Percentiles rank a stretch among this genome's conserved stretches.
Conservation (phyloP, 2,329 filamentous ascomycete species). For the Fusarium virguliforme region DNA sequence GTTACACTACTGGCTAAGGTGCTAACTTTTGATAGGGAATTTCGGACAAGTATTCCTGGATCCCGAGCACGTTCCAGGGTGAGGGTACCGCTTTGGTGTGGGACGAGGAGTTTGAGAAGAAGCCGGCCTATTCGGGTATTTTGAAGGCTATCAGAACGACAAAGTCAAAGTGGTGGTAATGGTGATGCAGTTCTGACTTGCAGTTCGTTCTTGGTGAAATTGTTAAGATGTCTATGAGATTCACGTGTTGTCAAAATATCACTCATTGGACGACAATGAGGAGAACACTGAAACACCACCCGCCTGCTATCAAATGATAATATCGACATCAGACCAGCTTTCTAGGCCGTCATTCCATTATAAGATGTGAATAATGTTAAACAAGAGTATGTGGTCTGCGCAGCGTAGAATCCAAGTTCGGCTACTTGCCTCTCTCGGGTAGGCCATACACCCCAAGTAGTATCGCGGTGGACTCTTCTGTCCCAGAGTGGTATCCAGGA, state of each 20-base stretch:
- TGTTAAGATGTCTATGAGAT: too few species aligned
- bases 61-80: conserved; percentile 44
- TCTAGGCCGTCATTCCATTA: too few species aligned
- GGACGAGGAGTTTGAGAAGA: conserved; percentile 34
- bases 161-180: not conserved
- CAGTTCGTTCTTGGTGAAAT: too few species aligned
- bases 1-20: not conserved
- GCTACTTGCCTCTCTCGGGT: not conserved
- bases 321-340: too few species aligned
- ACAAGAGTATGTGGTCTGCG: fast-evolving
- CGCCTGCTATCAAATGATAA: not conserved
- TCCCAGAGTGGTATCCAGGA: not conserved
- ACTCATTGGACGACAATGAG: too few species aligned
- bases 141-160: conserved; percentile 17
- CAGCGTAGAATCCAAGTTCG: too few species aligned
- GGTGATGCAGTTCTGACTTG: too few species aligned
- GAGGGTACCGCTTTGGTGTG: conserved; percentile 42
- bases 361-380: not conserved
- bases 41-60: conserved; percentile 49
- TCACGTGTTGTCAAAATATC: too few species aligned
- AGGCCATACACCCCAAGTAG: not conserved
- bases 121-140: conserved; percentile 30
- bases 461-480: not conserved
- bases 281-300: not conserved
- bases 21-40: conserved; percentile 44